Base-by-base conservation (phyloP, 768 basidiomycete genomes). In the Cubamyces sp. region DNA sequence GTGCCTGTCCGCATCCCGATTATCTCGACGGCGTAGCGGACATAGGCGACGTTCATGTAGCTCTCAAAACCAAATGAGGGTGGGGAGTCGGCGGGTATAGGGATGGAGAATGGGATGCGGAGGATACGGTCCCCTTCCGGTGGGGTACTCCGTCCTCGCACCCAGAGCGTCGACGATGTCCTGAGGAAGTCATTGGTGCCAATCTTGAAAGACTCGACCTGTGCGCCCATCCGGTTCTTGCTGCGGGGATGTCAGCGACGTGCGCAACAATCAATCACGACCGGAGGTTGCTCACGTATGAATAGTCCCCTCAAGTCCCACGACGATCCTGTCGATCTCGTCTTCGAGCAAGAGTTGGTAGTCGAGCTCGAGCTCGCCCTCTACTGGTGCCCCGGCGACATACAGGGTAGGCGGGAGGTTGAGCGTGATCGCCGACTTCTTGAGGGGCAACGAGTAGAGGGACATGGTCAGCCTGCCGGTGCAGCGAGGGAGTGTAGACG, bases 11-110 rank as follows among this genome's bases (percentile, higher is more conserved):
- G 62, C n/a, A 49, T 42, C 37, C 69, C 69, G 37, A 64, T 65
- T 16, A 64, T 62, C 45, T 67, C 69, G 18, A 71, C 3, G 39
- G 52, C 60, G 54, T 71, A 71, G 18, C 53, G 64, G n/a, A 71
- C 60, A 23, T 50, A 53, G 5, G 64, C 68, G 25, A 19, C 28
- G 51, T 59, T 64, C 23, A 51, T 52, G 53, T 42, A 48, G 23
- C 60, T 57, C 23, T 37, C 54, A 51, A 64, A 68, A 14, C 60
- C 42, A 49, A 66, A 70, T 6, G 70, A 68, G 2, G 70, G 69
- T 1, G 67, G 69, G 21, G 62, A 49, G 54, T 63, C 48, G 1
- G 8, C n/a, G 1, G 67, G 67, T 6, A 69, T 56, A 2, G 18
- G 42, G 52, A 71, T 62, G 15, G 55, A 59, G 60, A 71, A 71